These are phyloP conservation scores for Lantana camara DNA, from an alignment of 257 asterid genomes.

Conservation along the genomic window DNA sequence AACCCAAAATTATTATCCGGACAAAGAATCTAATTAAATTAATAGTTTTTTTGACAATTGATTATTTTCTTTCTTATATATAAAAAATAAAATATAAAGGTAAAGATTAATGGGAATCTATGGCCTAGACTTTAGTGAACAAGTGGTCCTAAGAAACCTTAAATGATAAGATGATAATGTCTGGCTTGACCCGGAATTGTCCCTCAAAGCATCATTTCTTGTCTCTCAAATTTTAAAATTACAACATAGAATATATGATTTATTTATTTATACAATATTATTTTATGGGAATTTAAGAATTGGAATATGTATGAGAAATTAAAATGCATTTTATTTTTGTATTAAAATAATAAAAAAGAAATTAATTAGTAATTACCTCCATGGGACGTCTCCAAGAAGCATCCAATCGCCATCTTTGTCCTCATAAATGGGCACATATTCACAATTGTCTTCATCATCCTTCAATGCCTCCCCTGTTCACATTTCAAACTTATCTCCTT, in stretches of 20 bases:
- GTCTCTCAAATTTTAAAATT: slow-evolving; percentile 17
- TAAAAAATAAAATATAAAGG: no score
- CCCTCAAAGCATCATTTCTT: slow-evolving; percentile 12
- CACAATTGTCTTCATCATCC: slow-evolving; percentile 47
- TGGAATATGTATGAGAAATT: no score
- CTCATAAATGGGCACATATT: slow-evolving; percentile 69
- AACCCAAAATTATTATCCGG: no score
- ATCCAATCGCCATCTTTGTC: slow-evolving; percentile 94
- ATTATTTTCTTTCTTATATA: no score
- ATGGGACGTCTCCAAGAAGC: slow-evolving; percentile 91
- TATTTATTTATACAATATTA: no score
- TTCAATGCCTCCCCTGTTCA: slow-evolving; percentile 56
- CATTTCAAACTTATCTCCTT: slow-evolving; percentile 3
- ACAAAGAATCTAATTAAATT: no score
- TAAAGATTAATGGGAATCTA: not conserved
- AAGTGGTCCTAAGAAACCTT: slow-evolving; percentile 27
- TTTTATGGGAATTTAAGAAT: slow-evolving; percentile 5
- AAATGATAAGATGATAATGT: slow-evolving; percentile 26
- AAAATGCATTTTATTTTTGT: slow-evolving; percentile 4
- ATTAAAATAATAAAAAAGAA: not conserved
- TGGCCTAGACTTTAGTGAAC: not conserved
- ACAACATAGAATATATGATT: no score
- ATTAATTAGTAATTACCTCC: slow-evolving; percentile 54
- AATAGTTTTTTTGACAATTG: no score
- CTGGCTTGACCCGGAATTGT: slow-evolving; percentile 25